Percentiles rank a stretch among this genome's conserved stretches.
phyloP scores from a whole-genome alignment of 176 grass and related monocot genomes.

The Calamus simplicifolius region DNA sequence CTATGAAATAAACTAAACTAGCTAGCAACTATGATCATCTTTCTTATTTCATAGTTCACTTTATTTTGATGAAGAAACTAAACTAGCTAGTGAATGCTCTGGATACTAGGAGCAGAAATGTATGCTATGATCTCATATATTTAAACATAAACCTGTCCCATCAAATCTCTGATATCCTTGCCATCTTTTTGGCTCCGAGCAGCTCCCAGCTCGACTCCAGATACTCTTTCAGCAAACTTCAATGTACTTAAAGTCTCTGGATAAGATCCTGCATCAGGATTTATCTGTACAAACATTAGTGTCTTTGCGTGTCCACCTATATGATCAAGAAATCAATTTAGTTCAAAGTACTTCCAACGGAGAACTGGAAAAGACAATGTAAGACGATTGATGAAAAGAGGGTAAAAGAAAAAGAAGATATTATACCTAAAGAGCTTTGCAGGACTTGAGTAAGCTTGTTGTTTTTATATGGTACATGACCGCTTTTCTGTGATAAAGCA shows the following conservation, averaged over 20 bases:
- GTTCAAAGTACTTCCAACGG: neutral
- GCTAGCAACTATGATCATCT: no score
- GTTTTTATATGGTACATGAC: conserved; percentile 72
- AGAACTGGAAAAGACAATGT: conserved; percentile 8
- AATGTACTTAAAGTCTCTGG: conserved; percentile 68
- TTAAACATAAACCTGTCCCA: conserved; percentile 42
- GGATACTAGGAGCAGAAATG: no score
- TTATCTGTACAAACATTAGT: conserved; percentile 84
- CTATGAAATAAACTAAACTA: no score
- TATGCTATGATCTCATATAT: no score
- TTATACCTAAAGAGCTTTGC: conserved; percentile 75
- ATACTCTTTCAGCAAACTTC: conserved; percentile 87
- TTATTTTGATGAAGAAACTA: no score
- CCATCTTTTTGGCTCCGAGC: conserved; percentile 67
- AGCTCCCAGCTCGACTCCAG: conserved; percentile 67
- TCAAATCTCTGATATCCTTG: conserved; percentile 72
- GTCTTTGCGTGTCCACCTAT: conserved; percentile 87
- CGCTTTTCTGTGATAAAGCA: conserved; percentile 64
- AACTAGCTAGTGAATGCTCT: no score
- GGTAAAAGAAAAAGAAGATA: conserved; percentile 18
- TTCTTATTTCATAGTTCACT: no score
- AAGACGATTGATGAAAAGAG: neutral
- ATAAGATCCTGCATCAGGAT: conserved; percentile 69
- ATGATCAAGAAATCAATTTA: conserved; percentile 10
- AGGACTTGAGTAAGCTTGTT: conserved; percentile 93